A percentile compares a stretch with the other conserved stretches of the same genome.
Conservation (phyloP, 805 yeast genomes). For the Teunomyces barrocoloradensis region DNA sequence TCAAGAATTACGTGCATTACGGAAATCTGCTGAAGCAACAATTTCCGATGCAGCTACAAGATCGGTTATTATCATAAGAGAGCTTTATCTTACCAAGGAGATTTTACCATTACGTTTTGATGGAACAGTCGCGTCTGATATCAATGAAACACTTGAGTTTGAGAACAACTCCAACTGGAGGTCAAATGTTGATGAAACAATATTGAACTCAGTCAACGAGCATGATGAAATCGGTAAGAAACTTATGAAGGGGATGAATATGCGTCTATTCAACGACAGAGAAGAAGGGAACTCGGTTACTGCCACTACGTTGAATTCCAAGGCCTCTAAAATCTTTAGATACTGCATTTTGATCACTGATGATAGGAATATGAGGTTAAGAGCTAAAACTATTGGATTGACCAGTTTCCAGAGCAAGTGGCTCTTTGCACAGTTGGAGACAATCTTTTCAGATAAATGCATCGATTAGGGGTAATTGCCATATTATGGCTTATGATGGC, state of each 20-base stretch:
- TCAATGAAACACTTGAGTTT: slow-evolving; percentile 71
- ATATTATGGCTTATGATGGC: neutral
- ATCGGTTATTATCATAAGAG: slow-evolving; percentile 71
- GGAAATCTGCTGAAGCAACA: slow-evolving; percentile 69
- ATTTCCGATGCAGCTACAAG: slow-evolving; percentile 80
- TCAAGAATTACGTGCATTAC: slow-evolving; percentile 69
- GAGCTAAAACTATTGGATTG: slow-evolving; percentile 58
- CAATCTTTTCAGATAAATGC: slow-evolving; percentile 48
- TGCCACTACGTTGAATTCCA: neutral
- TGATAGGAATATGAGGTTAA: slow-evolving; percentile 67
- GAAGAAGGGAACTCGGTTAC: neutral
- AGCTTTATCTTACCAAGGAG: slow-evolving; percentile 54
- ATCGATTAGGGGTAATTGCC: slow-evolving; percentile 37
- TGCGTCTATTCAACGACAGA: slow-evolving; percentile 12
- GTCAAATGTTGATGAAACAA: slow-evolving; percentile 67
- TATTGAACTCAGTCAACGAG: slow-evolving; percentile 48
- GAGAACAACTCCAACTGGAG: slow-evolving; percentile 74
- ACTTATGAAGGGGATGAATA: slow-evolving; percentile 40
- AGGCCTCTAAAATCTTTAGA: slow-evolving; percentile 42
- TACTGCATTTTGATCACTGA: slow-evolving; percentile 69
- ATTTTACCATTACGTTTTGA: slow-evolving; percentile 64
- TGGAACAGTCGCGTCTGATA: slow-evolving; percentile 63
- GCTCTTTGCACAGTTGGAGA: slow-evolving; percentile 54
- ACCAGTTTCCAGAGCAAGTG: slow-evolving; percentile 58
- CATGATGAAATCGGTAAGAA: slow-evolving; percentile 41